Evolutionary conservation across 257 asterid genomes (phyloP), one percentile per base, ranked within the genome.

Genomic region (Fraxinus anomala): DNA sequence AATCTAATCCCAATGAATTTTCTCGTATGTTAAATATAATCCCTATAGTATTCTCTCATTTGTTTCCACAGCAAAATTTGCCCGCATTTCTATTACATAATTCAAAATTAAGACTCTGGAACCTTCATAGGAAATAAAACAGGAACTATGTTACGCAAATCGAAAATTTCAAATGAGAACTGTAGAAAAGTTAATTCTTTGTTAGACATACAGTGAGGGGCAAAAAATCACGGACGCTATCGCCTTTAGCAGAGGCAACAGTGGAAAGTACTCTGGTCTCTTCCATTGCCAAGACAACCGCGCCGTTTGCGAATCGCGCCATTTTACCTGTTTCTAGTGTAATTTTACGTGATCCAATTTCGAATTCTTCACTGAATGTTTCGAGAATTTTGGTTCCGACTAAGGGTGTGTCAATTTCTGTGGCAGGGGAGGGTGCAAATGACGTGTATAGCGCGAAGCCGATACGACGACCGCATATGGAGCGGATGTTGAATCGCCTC

Each of bases 231-330:
- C 91, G 94, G 78, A 85, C 47, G 23, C 93, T 90, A 7, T 95
- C 97, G 73, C 94, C 87, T 88, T 85, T 92, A 51, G 97, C 87
- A 3, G 98, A 91, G 72, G 96, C 80, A 19, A 91, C 94, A 0
- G 99, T 93, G 31, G 99, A 89, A 56, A 95, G 91, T 76, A 95
- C 97, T 74, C 85, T 95, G 17, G 99, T 95, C 84, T 91, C 97
- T n/a, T 87, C 98, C 91, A 89, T 88, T n/a, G 85, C 91, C 83
- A 95, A 84, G 51, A 93, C 90, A 49, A 90, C 97, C 36, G 97
- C 90, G 28, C 97, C 98, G 70, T 91, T 95, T 0, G 99, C 96
- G 74, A 91, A 95, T 75, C 96, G 89, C 39, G 97, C 99, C n/a
- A 93, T 73, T 79, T 91, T 93, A 34, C 99, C 98, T 6, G 97